Evolutionary conservation across 2,329 filamentous ascomycete species (phyloP), one percentile per base, ranked within the genome.

Genomic region (Calonectria montana): DNA sequence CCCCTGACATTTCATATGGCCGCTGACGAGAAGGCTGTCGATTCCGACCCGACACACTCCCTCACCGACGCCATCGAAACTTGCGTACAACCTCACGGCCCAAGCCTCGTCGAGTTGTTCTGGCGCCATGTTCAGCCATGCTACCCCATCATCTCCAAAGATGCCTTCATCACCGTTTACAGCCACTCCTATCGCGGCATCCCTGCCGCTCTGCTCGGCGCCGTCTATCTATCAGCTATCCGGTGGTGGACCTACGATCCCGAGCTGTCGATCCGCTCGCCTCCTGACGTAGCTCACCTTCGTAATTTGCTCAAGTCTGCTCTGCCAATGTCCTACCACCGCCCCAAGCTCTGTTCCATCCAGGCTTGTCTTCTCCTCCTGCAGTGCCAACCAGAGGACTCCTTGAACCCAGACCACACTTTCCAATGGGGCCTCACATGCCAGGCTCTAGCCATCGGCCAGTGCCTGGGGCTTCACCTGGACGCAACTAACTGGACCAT

Each of bases 91-190:
- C 88, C 90, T 13, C 87, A 92, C 78, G 91, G 91, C 7, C 86
- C 87, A 61, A 86, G 87, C 47, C 83, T 93, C 64, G 86, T 93
- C 69, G 88, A 90, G 73, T 84, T 92, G 37, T 93, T 91, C 82
- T 92, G 91, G 80, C 82, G 86, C n/a, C 86, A 88, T 53, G 85
- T 90, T 12, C 88, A 89, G 70, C 88, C 88, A 1, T 85, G 83
- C 71, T 89, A 87, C 75, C 88, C 88, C 1, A 84, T 89, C 55
- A 79, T 89, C 5, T 86, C 88, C 79, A 90, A 90, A 78, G 87
- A 86, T 25, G 85, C 87, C 23, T 91, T 88, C 73, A 80, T 89
- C 48, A 85, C 88, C 71, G 87, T 88, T 72, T 89, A 90, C 75
- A 81, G 81, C 64, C 83, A 86, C 16, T 87, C 86, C 1, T 87